Evolutionary conservation across 306 rosid genomes (phyloP).

Genomic region (Arachis hypogaea): DNA sequence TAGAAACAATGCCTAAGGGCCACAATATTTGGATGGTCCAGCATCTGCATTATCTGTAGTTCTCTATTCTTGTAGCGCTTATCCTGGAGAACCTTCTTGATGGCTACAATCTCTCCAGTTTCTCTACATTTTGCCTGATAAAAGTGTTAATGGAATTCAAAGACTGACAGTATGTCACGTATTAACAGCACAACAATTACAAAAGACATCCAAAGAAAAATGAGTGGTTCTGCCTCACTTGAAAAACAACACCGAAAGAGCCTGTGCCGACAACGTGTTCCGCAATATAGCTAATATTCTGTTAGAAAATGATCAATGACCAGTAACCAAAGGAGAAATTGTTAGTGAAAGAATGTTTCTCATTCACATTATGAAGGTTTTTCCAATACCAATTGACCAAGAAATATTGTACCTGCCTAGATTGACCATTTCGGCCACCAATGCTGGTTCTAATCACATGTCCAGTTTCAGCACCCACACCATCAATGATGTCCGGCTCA

Average conservation of each 20-base stretch:
- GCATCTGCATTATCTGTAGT: constrained; percentile 97
- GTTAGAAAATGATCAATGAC: constrained; percentile 24
- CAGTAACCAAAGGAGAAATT: neutral
- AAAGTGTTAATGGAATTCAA: constrained; percentile 22
- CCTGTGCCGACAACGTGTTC: constrained; percentile 98
- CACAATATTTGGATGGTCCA: constrained; percentile 96
- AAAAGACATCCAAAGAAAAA: constrained; percentile 28
- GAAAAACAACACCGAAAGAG: constrained; percentile 95
- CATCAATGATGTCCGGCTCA: constrained; percentile 84
- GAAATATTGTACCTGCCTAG: constrained; percentile 69
- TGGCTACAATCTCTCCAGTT: constrained; percentile 97
- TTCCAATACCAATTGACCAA: constrained; percentile 9
- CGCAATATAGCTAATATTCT: constrained; percentile 82
- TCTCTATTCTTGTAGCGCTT: constrained; percentile 98
- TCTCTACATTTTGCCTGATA: constrained; percentile 96
- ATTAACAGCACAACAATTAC: constrained; percentile 21
- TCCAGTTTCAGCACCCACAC: constrained; percentile 93
- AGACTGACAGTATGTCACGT: constrained; percentile 9
- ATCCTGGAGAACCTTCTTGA: constrained; percentile 99
- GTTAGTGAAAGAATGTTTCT: constrained; percentile 26
- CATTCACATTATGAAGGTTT: constrained; percentile 12
- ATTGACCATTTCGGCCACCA: constrained; percentile 84
- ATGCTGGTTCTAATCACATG: constrained; percentile 86
- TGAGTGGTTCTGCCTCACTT: constrained; percentile 52
- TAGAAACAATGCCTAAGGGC: constrained; percentile 88